Base-by-base conservation (phyloP, 257 asterid genomes). In the Gentiana straminea region DNA sequence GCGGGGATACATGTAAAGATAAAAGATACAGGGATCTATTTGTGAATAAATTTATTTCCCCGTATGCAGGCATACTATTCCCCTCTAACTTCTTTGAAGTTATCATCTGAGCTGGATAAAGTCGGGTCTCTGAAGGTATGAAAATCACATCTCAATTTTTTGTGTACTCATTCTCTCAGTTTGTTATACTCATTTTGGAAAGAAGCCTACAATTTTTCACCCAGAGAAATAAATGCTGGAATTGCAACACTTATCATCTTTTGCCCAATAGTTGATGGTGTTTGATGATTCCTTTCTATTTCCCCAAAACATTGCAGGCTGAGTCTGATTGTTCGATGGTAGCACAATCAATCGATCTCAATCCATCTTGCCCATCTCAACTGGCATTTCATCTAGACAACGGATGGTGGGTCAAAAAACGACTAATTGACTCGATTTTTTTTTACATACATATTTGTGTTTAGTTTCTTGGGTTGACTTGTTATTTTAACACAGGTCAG, bases 351-450 rank as follows among this genome's bases (percentile, higher is more conserved):
- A 75, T 91, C 68, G 94, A 84, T 64, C 65, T 87, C 62, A 79
- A 91, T 74, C 98, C 97, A 60, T 79, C 93, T 63, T 78, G 90
- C 78, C 90, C 93, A 63, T 59, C 78, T 66, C 98, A 91, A 74
- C 70, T 91, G 75, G 95, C 95, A 69, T 91, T 91, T 74, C 97
- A 84, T 81, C 95, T 91, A 54, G 98, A 91, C n/a, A 95, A 91
- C 73, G 94, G 97, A 64, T 91, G 98, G 98, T 91, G 77, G 60
- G 82, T 77, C 45, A 58, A 58, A 57, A 58, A 52, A 60, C 63
- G 70, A 58, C 57, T 64, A 45, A 34, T 57, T 60, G 51, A 55
- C 39, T 53, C 35, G 4, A 32, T 55, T 44, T 51, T 51, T 33
- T 52, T 34, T 39, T 37, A 15, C 49, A 6, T 35, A n/a, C 9